Conservation (phyloP, 1,284 basidiomycete genomes). For the Schizophyllum amplum region DNA sequence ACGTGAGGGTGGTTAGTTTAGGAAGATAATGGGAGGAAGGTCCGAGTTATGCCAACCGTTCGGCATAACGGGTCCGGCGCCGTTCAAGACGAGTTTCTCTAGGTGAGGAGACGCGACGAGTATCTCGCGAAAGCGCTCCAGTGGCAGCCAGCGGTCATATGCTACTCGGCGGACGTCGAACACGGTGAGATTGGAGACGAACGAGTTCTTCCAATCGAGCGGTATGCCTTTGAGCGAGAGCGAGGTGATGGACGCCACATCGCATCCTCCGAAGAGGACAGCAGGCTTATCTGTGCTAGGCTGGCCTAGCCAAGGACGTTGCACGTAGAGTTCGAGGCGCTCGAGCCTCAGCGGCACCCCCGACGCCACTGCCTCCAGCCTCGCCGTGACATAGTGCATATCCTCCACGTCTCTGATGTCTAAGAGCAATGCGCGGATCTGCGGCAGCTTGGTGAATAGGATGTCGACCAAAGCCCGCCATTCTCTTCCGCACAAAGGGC, state of each 20-base stretch:
- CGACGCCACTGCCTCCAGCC: conserved; percentile 27
- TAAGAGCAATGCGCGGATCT: conserved; percentile 36
- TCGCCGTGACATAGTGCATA: conserved; percentile 36
- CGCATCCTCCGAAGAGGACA: conserved; percentile 24
- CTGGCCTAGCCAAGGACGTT: conserved; percentile 28
- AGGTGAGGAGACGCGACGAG: conserved; percentile 37
- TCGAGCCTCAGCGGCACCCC: conserved; percentile 33
- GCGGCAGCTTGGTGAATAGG: conserved; percentile 15
- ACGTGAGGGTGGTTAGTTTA: conserved; percentile 35
- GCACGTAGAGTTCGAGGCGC: conserved; percentile 44
- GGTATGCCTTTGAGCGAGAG: conserved; percentile 45
- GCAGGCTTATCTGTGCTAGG: conserved; percentile 26
- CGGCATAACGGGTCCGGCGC: conserved; percentile 40
- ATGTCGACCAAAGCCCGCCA: not conserved
- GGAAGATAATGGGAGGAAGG: conserved; percentile 32
- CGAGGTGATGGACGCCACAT: conserved; percentile 26
- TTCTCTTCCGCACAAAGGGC: not conserved
- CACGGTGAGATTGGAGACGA: conserved; percentile 40
- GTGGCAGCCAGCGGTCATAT: conserved; percentile 34
- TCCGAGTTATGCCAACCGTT: conserved; percentile 12
- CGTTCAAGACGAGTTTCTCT: conserved; percentile 44
- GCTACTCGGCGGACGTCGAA: conserved; percentile 53
- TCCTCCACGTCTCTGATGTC: too few species aligned
- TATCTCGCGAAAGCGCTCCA: conserved; percentile 39
- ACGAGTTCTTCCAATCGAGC: conserved; percentile 41